Evolutionary conservation across 2,329 filamentous ascomycete species (phyloP).

Genomic region (Geosmithia putterillii): DNA sequence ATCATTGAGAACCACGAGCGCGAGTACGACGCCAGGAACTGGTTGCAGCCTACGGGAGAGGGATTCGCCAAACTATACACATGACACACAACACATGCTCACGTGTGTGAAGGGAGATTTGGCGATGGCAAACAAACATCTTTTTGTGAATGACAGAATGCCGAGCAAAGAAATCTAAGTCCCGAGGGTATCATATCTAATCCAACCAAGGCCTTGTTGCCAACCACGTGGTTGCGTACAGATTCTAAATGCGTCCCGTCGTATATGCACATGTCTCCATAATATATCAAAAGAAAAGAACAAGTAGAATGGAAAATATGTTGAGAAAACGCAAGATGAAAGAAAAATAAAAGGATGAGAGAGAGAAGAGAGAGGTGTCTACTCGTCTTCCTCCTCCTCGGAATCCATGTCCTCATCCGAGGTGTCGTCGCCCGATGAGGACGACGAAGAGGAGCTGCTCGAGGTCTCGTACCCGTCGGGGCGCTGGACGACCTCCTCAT

Average conservation of each 20-base stretch:
- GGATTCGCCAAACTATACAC: constrained; percentile 61
- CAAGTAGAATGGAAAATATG: too few relatives aligned
- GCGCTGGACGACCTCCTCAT: background rate
- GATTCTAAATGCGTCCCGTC: background rate
- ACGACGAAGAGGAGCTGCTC: constrained; percentile 29
- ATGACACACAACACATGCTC: too few relatives aligned
- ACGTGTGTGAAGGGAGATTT: too few relatives aligned
- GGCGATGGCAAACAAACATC: too few relatives aligned
- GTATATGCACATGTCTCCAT: background rate
- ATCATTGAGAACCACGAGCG: constrained; percentile 71
- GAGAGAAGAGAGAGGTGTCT: background rate
- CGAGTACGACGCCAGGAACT: constrained; percentile 77
- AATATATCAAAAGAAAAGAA: background rate
- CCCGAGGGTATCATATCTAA: background rate
- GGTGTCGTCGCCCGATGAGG: constrained; percentile 21
- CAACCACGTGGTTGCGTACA: background rate
- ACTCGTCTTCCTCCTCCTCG: constrained; percentile 2
- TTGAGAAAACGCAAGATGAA: too few relatives aligned
- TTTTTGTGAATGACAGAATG: background rate
- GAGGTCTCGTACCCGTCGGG: constrained; percentile 18
- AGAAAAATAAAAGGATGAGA: background rate
- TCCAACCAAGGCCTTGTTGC: background rate
- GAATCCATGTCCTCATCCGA: constrained; percentile 17
- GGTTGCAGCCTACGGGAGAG: constrained; percentile 73
- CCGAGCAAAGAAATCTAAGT: background rate